Percentiles rank a stretch among this genome's conserved stretches.
Evolutionary conservation across 495 filamentous ascomycete genomes (phyloP).

Genomic region (Hyaloscypha hepaticicola): DNA sequence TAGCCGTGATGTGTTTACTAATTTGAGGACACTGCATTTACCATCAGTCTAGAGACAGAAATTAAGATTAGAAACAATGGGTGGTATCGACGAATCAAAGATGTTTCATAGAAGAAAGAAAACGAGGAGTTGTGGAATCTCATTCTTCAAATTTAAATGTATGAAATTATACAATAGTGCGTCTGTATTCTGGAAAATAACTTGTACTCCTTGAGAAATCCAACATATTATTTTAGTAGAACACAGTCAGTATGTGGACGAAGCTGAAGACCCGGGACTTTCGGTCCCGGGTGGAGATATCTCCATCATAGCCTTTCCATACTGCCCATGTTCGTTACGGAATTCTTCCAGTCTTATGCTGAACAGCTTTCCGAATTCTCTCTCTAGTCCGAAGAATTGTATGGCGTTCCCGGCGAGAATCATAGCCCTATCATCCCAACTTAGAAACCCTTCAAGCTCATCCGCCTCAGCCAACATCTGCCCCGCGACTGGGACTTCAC

Average conservation of each 20-base stretch:
- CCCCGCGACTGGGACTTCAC: slow-evolving; percentile 7
- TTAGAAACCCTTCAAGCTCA: neutral
- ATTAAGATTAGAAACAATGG: no score
- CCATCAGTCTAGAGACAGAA: neutral
- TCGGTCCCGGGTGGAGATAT: neutral
- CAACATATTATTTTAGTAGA: no score
- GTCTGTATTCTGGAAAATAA: no score
- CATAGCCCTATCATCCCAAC: slow-evolving; percentile 7
- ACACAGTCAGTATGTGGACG: no score
- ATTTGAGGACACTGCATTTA: slow-evolving; percentile 8
- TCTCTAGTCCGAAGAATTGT: neutral
- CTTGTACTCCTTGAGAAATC: no score
- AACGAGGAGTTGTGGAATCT: no score
- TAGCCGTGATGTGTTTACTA: slow-evolving; percentile 14
- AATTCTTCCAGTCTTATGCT: neutral
- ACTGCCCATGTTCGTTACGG: neutral
- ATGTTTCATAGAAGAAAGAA: no score
- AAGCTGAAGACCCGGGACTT: no score
- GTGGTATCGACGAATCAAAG: no score
- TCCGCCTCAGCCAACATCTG: slow-evolving; percentile 10
- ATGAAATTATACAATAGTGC: no score
- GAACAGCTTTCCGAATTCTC: neutral
- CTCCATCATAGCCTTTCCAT: neutral
- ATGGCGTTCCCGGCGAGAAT: slow-evolving; percentile 8
- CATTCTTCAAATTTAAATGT: no score